These are phyloP conservation scores for Gaertneriomyces sp. DNA, from an alignment of 192 early-diverging fungal genomes.

Conservation along the genomic window DNA sequence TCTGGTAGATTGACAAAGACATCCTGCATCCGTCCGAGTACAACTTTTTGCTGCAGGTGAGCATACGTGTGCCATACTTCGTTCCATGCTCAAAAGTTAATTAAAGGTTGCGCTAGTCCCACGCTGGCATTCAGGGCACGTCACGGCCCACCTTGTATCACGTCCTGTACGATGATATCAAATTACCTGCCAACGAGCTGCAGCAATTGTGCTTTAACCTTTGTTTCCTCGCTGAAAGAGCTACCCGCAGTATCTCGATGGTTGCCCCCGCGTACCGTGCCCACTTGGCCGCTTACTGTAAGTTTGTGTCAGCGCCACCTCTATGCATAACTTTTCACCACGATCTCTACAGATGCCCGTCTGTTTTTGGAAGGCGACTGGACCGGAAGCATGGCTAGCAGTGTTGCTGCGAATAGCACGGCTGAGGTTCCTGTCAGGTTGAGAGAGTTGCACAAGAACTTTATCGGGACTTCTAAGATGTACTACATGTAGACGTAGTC, in stretches of 20 bases:
- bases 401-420: no score
- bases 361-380: constrained; percentile 39
- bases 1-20: constrained; percentile 49
- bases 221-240: constrained; percentile 76
- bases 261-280: constrained; percentile 89
- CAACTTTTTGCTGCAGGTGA: constrained; percentile 71
- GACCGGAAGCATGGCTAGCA: not conserved
- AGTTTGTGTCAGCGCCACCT: constrained; percentile 1
- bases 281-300: constrained; percentile 73
- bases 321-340: not conserved
- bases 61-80: no score
- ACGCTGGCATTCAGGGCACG: constrained; percentile 85
- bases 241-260: constrained; percentile 77
- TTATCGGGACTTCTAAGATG: no score
- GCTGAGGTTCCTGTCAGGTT: no score
- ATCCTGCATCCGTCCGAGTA: constrained; percentile 77
- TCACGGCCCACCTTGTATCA: constrained; percentile 86
- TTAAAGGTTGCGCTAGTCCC: constrained; percentile 44
- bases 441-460: no score
- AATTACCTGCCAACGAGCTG: constrained; percentile 69
- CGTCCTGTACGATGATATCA: constrained; percentile 81
- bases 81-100: no score
- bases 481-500: no score
- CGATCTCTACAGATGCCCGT: constrained; percentile 26
- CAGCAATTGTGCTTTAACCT: constrained; percentile 83